Evolutionary conservation across 1,284 basidiomycete species (phyloP).

Genomic region (Lentinus polychrous): DNA sequence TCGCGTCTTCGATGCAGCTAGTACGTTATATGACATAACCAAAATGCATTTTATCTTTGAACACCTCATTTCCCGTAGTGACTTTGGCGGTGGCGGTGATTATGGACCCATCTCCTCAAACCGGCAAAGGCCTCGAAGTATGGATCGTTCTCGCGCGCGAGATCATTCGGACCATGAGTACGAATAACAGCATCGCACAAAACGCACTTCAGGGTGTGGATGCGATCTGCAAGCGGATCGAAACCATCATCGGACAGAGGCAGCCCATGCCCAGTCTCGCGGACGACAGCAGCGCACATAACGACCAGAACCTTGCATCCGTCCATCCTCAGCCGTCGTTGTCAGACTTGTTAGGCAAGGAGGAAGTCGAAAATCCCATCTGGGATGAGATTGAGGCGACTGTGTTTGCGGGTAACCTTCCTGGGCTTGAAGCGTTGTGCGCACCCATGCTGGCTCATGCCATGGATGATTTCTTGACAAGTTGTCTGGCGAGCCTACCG

Average conservation of each 20-base stretch:
- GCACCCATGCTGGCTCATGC: conserved; percentile 11
- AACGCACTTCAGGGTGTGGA: conserved; percentile 15
- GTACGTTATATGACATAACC: conserved; percentile 4
- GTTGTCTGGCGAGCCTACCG: conserved; percentile 10
- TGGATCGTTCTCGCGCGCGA: conserved; percentile 18
- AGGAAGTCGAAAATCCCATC: conserved; percentile 10
- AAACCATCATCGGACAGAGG: conserved; percentile 11
- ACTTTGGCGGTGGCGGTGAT: conserved; percentile 17
- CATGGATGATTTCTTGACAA: conserved; percentile 19
- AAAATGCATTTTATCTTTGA: neutral
- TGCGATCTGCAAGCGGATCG: conserved; percentile 15
- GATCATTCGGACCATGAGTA: conserved; percentile 8
- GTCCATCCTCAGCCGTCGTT: conserved; percentile 12
- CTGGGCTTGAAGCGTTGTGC: conserved; percentile 19
- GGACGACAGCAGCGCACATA: neutral
- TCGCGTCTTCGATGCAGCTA: conserved; percentile 9
- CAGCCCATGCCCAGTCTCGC: conserved; percentile 6
- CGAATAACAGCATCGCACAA: conserved; percentile 12
- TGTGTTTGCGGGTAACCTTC: conserved; percentile 18
- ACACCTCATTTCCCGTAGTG: conserved; percentile 9
- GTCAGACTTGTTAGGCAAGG: conserved; percentile 12
- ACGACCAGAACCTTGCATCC: conserved; percentile 9
- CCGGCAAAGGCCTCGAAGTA: conserved; percentile 17
- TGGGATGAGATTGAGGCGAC: conserved; percentile 12
- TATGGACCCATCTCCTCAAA: conserved; percentile 14